Percentiles rank a stretch among this genome's conserved stretches.
phyloP scores from a whole-genome alignment of 2,329 filamentous ascomycete genomes.

The Epichloe amarillans region DNA sequence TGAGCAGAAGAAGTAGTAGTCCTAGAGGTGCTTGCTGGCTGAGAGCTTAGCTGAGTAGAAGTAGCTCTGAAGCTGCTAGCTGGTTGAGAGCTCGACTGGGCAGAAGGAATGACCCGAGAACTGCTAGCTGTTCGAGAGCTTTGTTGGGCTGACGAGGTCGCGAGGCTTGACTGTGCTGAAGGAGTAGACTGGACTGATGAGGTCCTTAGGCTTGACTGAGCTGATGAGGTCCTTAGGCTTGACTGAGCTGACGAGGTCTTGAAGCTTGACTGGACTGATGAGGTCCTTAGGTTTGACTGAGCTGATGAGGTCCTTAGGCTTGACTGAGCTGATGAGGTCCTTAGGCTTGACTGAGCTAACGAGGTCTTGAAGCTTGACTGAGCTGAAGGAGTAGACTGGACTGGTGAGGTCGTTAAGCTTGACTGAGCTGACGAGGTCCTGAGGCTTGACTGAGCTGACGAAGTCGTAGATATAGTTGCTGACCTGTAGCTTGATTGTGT shows the following conservation, averaged over 20 bases:
- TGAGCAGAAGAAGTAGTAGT: background rate
- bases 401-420: accelerated
- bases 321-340: no score
- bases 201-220: no score
- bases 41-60: background rate
- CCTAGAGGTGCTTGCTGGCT: background rate
- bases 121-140: background rate
- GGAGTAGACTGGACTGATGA: background rate
- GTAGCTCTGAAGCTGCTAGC: background rate
- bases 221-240: no score
- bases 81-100: background rate
- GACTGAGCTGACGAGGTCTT: no score
- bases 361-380: no score
- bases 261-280: no score
- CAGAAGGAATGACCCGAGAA: background rate
- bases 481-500: no score
- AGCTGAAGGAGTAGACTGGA: no score
- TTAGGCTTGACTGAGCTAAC: no score
- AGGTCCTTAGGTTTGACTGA: no score
- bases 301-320: no score
- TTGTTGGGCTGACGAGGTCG: background rate
- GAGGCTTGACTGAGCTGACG: background rate
- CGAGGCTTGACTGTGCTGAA: background rate
- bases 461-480: background rate
- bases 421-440: no score